Base-by-base conservation (phyloP, 2,329 filamentous ascomycete genomes). In the Epichloe festucae region DNA sequence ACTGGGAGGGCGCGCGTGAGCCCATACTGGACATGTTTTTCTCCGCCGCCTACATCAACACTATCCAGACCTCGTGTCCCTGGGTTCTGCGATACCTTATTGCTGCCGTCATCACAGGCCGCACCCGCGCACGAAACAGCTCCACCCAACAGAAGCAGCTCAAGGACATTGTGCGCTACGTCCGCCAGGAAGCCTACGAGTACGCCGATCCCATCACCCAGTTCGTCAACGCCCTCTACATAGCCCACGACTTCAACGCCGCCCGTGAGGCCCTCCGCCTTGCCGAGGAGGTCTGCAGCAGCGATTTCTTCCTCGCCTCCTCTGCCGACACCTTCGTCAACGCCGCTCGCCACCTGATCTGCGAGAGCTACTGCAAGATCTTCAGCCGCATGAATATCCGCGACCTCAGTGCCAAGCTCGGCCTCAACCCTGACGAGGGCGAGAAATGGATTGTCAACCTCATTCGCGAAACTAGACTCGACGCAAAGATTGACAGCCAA, bases 391-490 rank as follows among this genome's bases (percentile, higher is more conserved):
- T 98, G 67, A 91, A 97, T 69, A 97, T 98, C 69, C 89, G 90
- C 79, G 93, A 97, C 63, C 81, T 98, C 54, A 95, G 89, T 58
- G 85, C 83, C 57, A 87, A 93, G 67, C 82, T 98, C 54, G 93
- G 91, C 58, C 78, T 98, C 58, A 89, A 86, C 67, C 84, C 90
- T 63, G 89, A 95, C 65, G 93, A 97, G 65, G 93, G 93, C 63
- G 93, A 98, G 82, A 98, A 98, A 78, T 98, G 93, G 93, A 98
- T 98, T 65, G 93, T 98, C 62, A 98, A 98, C 76, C 79, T 98
- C 58, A 98, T 98, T 72, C 85, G 93, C 57, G 93, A 98, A 73
- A 98, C 93, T 23, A 82, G 90, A 56, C 87, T 98, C 57, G 93
- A 98, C 66, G 93, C 93, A 64, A 98, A 98, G 82, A 97, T 97